Conservation (phyloP, 352 stramenopile genomes). For the Saprolegnia diclina region DNA sequence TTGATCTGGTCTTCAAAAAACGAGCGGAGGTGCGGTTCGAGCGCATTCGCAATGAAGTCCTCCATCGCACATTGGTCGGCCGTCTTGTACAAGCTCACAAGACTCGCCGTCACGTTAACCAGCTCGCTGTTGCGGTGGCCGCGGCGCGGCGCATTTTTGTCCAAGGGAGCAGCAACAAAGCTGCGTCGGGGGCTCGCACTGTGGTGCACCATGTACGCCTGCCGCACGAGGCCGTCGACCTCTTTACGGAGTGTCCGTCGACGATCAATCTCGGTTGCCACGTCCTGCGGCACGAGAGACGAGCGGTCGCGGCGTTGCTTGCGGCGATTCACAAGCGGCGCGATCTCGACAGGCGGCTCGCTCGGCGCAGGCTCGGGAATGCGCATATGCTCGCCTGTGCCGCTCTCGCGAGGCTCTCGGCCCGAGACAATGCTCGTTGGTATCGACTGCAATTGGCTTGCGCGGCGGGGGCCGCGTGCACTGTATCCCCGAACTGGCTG, state of each 20-base stretch:
- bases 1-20: not conserved
- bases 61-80: constrained; percentile 1
- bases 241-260: not conserved
- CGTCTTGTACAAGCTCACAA: not conserved
- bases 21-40: not conserved
- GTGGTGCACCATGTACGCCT: constrained; percentile 1
- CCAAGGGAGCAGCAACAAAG: not conserved
- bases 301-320: not conserved
- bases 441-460: no score
- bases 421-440: no score
- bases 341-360: not conserved
- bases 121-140: not conserved
- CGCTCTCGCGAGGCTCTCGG: no score
- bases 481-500: no score
- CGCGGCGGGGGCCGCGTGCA: no score
- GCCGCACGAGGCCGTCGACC: not conserved
- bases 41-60: not conserved
- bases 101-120: not conserved
- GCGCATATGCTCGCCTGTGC: no score
- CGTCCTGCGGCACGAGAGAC: not conserved
- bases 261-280: not conserved
- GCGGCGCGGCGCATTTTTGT: not conserved
- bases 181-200: not conserved
- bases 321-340: not conserved
- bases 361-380: no score